Evolutionary conservation across 2,329 filamentous ascomycete genomes (phyloP).

Genomic region (Colletotrichum gloeosporioides): DNA sequence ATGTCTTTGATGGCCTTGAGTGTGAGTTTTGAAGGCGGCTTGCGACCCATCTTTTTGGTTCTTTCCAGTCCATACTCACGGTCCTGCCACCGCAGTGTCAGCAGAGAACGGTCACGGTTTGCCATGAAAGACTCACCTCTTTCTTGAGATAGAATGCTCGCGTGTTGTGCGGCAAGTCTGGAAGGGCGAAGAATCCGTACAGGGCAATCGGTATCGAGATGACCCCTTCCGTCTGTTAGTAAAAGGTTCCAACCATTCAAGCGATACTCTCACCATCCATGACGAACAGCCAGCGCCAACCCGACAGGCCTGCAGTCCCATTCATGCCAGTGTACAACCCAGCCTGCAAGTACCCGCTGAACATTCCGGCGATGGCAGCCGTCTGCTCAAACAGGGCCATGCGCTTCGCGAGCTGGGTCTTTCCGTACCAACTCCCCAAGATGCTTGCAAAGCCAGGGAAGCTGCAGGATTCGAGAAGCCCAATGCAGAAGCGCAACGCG

Average conservation of each 20-base stretch:
- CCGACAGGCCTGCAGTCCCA: slow-evolving; percentile 33
- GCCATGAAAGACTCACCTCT: not conserved
- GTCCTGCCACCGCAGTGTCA: not conserved
- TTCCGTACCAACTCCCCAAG: slow-evolving; percentile 48
- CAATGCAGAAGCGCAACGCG: slow-evolving; percentile 47
- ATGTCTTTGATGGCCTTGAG: slow-evolving; percentile 15
- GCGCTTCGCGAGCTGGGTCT: slow-evolving; percentile 50
- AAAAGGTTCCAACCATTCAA: not conserved
- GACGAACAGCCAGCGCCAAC: slow-evolving; percentile 45
- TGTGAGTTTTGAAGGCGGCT: slow-evolving; percentile 13
- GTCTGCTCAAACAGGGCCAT: slow-evolving; percentile 52
- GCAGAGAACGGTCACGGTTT: not conserved
- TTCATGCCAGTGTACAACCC: slow-evolving; percentile 49
- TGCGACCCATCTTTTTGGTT: slow-evolving; percentile 25
- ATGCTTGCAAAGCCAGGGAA: slow-evolving; percentile 30
- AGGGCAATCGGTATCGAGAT: slow-evolving; percentile 26
- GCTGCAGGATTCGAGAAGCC: slow-evolving; percentile 42
- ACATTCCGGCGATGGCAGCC: slow-evolving; percentile 59
- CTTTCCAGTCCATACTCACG: slow-evolving; percentile 24
- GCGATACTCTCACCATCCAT: slow-evolving; percentile 33
- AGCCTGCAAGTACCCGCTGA: slow-evolving; percentile 61
- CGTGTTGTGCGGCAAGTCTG: slow-evolving; percentile 22
- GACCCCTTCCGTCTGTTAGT: not conserved
- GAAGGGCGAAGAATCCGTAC: slow-evolving; percentile 25
- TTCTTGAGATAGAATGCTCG: slow-evolving; percentile 19